These are phyloP conservation scores for Rhodomyrtus psidioides DNA, from an alignment of 441 rosid genomes.

Conservation along the genomic window DNA sequence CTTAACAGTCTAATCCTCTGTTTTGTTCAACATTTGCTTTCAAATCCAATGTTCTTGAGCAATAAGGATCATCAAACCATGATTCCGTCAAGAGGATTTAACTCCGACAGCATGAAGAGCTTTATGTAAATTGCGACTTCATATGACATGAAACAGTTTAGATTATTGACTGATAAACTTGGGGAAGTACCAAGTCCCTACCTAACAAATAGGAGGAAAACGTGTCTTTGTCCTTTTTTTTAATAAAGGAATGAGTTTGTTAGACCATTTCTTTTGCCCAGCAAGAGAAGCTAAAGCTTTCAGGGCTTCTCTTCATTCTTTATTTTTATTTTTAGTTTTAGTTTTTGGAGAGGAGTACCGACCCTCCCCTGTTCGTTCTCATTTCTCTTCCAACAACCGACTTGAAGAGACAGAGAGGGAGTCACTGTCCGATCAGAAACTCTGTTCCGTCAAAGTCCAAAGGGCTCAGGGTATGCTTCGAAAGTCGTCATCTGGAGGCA, in stretches of 20 bases:
- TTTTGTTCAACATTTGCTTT: not conserved
- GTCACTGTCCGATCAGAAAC: slow-evolving; percentile 41
- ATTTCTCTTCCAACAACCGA: not conserved
- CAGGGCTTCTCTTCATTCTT: not conserved
- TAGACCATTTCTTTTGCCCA: not conserved
- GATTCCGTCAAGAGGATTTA: not conserved
- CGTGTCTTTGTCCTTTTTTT: not conserved
- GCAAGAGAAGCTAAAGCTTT: not conserved
- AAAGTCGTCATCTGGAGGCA: slow-evolving; percentile 69
- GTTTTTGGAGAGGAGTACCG: not conserved
- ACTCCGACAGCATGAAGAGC: not conserved
- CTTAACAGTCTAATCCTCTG: not conserved
- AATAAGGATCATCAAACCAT: not conserved
- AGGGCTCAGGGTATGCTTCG: not conserved
- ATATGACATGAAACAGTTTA: not conserved
- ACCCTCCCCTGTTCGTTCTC: not conserved
- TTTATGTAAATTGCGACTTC: not conserved
- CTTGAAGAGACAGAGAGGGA: slow-evolving; percentile 5
- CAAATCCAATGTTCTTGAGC: not conserved
- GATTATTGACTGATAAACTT: not conserved
- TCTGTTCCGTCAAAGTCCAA: slow-evolving; percentile 23
- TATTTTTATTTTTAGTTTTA: too few relatives aligned
- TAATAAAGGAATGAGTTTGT: not conserved
- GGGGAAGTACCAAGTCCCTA: not conserved
- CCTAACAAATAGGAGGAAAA: not conserved